Base-by-base conservation (phyloP, 2,329 filamentous ascomycete genomes). In the Cladorrhinum sp. region DNA sequence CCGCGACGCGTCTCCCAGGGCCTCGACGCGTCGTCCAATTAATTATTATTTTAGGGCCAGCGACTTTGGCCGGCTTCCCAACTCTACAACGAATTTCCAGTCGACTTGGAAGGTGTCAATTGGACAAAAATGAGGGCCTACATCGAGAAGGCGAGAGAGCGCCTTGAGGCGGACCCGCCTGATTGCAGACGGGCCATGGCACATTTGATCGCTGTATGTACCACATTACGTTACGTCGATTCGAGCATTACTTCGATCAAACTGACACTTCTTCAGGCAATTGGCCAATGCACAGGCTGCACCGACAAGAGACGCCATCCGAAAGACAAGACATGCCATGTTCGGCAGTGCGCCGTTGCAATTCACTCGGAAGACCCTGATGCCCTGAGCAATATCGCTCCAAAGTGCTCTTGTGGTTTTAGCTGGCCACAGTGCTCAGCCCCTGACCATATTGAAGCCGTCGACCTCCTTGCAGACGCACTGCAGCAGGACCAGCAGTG, bases 311-410 rank as follows among this genome's bases (percentile, higher is more conserved):
- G 27, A 7, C 62, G 64, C 10, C 67, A 68, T 45, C 50, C 29
- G 2, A 66, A 64, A 16, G 64, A 67, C 53, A 67, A 67, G 57
- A 64, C 67, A 10, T 71, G 69, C 50, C 62, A 69, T 57, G 66
- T 70, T 36, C 24, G 50, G 18, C 69, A 71, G 48, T 69, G 66
- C n/a, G 55, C 66, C 2, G n/a, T n/a, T n/a, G n/a, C 52, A 36
- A 2, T 66, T 65, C 22, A 55, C 62, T 57, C 36, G 22, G 32
- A 59, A 3, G 57, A 64, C 13, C 50, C 53, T 25, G 59, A 61
- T 18, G 61, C 57, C 3, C 56, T 67, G 12, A 56, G 57, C 29
- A 9, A 53, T 2, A 58, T 64, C 6, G 59, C 58, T 13, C 22
- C 23, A 3, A 12, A 29, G 9, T 69, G 67, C 57, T n/a, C 55